Percentiles rank a stretch among this genome's conserved stretches.
phyloP scores from a whole-genome alignment of 1,284 basidiomycete genomes.

The Ustilago bromivora region DNA sequence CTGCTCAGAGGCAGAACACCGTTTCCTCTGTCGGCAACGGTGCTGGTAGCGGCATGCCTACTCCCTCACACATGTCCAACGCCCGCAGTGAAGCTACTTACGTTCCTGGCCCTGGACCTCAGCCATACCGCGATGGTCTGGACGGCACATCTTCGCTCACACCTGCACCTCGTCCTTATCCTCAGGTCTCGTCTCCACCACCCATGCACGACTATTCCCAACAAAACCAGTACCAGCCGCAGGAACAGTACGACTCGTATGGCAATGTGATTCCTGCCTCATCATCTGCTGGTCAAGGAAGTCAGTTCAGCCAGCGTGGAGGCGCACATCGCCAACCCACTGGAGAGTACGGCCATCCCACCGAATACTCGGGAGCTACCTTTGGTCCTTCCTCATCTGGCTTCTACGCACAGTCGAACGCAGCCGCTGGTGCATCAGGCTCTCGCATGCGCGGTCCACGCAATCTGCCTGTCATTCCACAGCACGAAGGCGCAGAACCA shows the following conservation, averaged over 20 bases:
- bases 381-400: conserved; percentile 40
- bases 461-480: conserved; percentile 36
- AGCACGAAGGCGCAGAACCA: conserved; percentile 21
- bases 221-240: conserved; percentile 22
- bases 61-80: conserved; percentile 18
- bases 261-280: conserved; percentile 27
- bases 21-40: conserved; percentile 14
- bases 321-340: conserved; percentile 39
- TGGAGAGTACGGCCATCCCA: conserved; percentile 48
- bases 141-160: conserved; percentile 20
- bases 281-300: conserved; percentile 11
- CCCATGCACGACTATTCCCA: conserved; percentile 28
- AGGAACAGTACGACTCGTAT: conserved; percentile 35
- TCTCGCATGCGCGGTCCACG: conserved; percentile 28
- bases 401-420: conserved; percentile 12
- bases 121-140: conserved; percentile 54
- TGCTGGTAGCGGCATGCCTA: conserved; percentile 11
- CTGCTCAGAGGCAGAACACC: conserved; percentile 28
- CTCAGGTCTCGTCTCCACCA: conserved; percentile 34
- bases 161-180: conserved; percentile 39
- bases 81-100: conserved; percentile 38
- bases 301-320: conserved; percentile 25
- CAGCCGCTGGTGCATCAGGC: conserved; percentile 5
- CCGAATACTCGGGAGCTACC: conserved; percentile 48
- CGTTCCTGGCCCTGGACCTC: conserved; percentile 55